A percentile compares a stretch with the other conserved stretches of the same genome.
Conservation (phyloP, 78 protist genomes). For the Andalucia godoyi region DNA sequence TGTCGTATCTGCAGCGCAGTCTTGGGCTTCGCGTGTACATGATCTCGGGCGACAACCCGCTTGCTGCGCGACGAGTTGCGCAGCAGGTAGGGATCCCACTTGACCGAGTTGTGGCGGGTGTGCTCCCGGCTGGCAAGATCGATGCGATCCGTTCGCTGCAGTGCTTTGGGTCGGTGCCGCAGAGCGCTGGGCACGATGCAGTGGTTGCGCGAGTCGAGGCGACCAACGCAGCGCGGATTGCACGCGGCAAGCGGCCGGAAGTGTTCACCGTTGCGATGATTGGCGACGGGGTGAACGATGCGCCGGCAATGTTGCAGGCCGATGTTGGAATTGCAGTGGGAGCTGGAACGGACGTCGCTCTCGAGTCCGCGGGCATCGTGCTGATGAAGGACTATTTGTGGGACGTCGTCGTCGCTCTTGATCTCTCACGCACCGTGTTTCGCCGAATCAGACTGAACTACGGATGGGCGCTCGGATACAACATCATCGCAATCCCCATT, state of each 20-base stretch:
- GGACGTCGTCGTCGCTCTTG: constrained; percentile 65
- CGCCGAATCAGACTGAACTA: constrained; percentile 68
- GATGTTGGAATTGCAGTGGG: constrained; percentile 84
- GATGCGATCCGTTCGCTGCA: too few relatives aligned
- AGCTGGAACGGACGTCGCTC: constrained; percentile 68
- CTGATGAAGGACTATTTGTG: constrained; percentile 35
- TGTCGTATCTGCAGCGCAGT: constrained; percentile 21
- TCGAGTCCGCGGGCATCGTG: constrained; percentile 81
- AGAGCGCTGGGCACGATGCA: too few relatives aligned
- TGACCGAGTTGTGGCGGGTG: neutral
- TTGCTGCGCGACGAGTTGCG: constrained; percentile 33
- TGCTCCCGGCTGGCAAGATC: too few relatives aligned
- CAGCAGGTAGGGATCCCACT: constrained; percentile 3
- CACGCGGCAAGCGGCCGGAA: neutral
- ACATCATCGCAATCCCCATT: constrained; percentile 62
- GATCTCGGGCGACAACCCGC: constrained; percentile 79
- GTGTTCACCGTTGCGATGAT: constrained; percentile 62
- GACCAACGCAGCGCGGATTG: too few relatives aligned
- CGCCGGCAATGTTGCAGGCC: constrained; percentile 69
- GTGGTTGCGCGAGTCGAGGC: too few relatives aligned
- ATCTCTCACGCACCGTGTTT: constrained; percentile 46
- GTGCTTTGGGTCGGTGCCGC: too few relatives aligned
- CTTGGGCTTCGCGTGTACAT: constrained; percentile 41
- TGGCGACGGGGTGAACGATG: constrained; percentile 94
- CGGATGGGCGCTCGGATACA: constrained; percentile 83